Conservation (phyloP, 495 filamentous ascomycete genomes). For the Elasticomyces elasticus region DNA sequence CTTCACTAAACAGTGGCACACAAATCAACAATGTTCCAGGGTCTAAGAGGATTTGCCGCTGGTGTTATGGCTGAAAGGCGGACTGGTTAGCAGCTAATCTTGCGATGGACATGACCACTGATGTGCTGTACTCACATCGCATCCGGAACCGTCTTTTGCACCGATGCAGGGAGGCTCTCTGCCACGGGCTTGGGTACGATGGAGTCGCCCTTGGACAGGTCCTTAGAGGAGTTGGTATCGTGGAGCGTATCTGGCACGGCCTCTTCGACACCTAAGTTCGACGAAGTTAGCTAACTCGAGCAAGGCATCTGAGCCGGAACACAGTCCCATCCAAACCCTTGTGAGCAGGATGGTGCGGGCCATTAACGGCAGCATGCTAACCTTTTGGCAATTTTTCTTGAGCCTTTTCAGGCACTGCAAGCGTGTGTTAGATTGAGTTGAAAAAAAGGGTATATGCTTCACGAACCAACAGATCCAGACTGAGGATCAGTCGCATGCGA, state of each 20-base stretch:
- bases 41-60: too few species aligned
- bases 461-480: not conserved
- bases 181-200: not conserved
- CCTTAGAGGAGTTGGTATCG: not conserved
- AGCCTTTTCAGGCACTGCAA: not conserved
- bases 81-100: not conserved
- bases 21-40: too few species aligned
- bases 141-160: not conserved
- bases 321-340: too few species aligned
- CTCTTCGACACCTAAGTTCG: not conserved
- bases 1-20: too few species aligned
- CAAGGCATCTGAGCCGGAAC: too few species aligned
- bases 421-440: not conserved
- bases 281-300: too few species aligned
- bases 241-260: not conserved
- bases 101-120: not conserved
- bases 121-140: not conserved
- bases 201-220: not conserved
- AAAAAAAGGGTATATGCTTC: not conserved
- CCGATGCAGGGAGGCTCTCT: not conserved
- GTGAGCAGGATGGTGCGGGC: too few species aligned
- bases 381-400: not conserved
- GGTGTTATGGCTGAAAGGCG: not conserved
- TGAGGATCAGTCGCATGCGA: not conserved
- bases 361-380: too few species aligned